phyloP scores from a whole-genome alignment of 1,139 yeast genomes.

The Starmera stellimalicola region DNA sequence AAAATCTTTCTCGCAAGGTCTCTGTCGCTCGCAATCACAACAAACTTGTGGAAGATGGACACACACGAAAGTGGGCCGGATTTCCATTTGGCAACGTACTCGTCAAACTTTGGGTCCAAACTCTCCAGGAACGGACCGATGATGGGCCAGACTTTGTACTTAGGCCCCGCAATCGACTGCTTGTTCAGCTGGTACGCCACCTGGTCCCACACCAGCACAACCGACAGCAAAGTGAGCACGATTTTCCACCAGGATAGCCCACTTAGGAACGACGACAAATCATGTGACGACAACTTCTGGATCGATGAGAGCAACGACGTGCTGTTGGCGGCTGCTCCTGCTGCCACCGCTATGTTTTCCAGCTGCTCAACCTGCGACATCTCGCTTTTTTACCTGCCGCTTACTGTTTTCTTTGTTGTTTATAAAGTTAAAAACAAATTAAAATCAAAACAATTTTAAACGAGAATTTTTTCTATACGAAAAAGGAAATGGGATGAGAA shows the following conservation, averaged over 20 bases:
- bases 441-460: no score
- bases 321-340: not conserved
- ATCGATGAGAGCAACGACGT: not conserved
- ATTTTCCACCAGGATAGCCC: slow-evolving; percentile 41
- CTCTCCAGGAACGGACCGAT: slow-evolving; percentile 95
- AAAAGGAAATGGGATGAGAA: no score
- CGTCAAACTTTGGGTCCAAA: slow-evolving; percentile 94
- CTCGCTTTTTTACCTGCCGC: not conserved
- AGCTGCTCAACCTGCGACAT: not conserved
- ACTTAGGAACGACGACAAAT: not conserved
- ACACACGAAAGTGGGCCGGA: slow-evolving; percentile 94
- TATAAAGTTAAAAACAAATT: no score
- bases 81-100: slow-evolving; percentile 86
- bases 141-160: slow-evolving; percentile 79
- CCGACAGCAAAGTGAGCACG: slow-evolving; percentile 37
- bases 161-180: slow-evolving; percentile 87
- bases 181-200: slow-evolving; percentile 66
- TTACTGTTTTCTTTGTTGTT: not conserved
- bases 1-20: slow-evolving; percentile 87
- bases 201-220: slow-evolving; percentile 68
- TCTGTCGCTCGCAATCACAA: slow-evolving; percentile 85
- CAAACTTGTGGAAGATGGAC: slow-evolving; percentile 95
- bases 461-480: no score
- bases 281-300: not conserved
- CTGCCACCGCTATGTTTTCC: no score